phyloP scores from a whole-genome alignment of 73 alveolate genomes.

The Uronychia binucleata region DNA sequence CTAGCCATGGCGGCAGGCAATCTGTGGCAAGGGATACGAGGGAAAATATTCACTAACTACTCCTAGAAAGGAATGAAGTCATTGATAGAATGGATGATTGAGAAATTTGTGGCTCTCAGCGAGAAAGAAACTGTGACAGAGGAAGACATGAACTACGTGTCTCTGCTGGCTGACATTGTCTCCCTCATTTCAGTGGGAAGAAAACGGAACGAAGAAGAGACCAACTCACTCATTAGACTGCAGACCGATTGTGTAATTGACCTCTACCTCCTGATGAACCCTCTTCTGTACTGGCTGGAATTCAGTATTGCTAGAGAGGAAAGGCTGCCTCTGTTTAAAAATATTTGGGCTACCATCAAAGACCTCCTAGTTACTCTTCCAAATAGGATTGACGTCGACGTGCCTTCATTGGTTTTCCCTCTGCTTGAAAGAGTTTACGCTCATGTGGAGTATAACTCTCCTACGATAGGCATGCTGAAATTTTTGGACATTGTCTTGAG shows the following conservation, averaged over 20 bases:
- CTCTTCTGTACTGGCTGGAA: constrained; percentile 62
- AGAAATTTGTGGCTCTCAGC: constrained; percentile 36
- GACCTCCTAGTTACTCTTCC: constrained; percentile 60
- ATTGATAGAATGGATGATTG: constrained; percentile 59
- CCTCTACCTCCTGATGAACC: constrained; percentile 57
- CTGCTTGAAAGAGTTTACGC: constrained; percentile 36
- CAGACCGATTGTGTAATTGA: constrained; percentile 45
- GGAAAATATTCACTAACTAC: constrained; percentile 60
- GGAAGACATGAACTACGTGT: constrained; percentile 24
- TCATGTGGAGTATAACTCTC: constrained; percentile 33
- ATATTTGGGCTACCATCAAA: constrained; percentile 54
- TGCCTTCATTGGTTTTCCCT: constrained; percentile 43
- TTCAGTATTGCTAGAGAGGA: constrained; percentile 66
- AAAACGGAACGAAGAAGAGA: constrained; percentile 59
- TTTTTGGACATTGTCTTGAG: constrained; percentile 53
- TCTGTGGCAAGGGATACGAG: constrained; percentile 61
- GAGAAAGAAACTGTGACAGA: constrained; percentile 54
- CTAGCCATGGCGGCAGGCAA: neutral
- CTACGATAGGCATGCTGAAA: constrained; percentile 55
- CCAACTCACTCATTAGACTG: constrained; percentile 49
- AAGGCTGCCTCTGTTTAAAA: constrained; percentile 56
- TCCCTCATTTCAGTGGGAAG: constrained; percentile 53
- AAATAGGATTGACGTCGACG: constrained; percentile 55
- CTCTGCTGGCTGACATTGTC: constrained; percentile 36
- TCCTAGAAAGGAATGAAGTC: constrained; percentile 55